Evolutionary conservation across 1,284 basidiomycete species (phyloP), one percentile per base, ranked within the genome.

Genomic region (Ustilago hordei): DNA sequence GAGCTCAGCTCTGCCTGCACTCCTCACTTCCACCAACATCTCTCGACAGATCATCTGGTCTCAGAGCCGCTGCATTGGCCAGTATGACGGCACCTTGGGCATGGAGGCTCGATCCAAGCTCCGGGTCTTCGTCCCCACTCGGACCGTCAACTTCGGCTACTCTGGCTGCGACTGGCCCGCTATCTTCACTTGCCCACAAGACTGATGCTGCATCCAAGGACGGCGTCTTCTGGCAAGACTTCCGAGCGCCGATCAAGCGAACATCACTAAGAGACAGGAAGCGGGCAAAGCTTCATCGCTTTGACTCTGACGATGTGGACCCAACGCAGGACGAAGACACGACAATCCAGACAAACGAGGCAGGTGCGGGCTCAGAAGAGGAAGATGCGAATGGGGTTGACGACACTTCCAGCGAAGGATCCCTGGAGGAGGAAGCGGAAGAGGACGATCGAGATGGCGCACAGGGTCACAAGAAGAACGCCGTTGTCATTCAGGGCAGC

Each of bases 201-300:
- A 52, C 55, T 17, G n/a, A 38, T 12, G 17, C 32, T 13, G 28
- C 58, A 5, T 47, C 62, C 3, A 23, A 64, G 0, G 67, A 74
- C 43, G 66, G 61, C 11, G 50, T 73, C 4, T 64, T 60, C 28
- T 73, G 70, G 70, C 70, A 68, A 28, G 61, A 64, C 28, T 73
- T 68, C 31, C 54, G 58, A 11, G 41, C 61, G 11, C 4, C 43
- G 2, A 8, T 13, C 1, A 65, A 32, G 15, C 43, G 8, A 2
- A 1, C 9, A 0, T 31, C 61, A 0, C 28, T 43, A 17, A 45
- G n/a, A 2, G 55, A 56, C 11, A 60, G 34, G 15, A 73, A 64
- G 53, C 34, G 50, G 12, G 38, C 36, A 13, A 57, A 65, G 32
- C 57, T 73, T n/a, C 47, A 60, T 48, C 45, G 62, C 6, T 73